phyloP scores from a whole-genome alignment of 2,329 filamentous ascomycete genomes.

The Trichophyton equinum region DNA sequence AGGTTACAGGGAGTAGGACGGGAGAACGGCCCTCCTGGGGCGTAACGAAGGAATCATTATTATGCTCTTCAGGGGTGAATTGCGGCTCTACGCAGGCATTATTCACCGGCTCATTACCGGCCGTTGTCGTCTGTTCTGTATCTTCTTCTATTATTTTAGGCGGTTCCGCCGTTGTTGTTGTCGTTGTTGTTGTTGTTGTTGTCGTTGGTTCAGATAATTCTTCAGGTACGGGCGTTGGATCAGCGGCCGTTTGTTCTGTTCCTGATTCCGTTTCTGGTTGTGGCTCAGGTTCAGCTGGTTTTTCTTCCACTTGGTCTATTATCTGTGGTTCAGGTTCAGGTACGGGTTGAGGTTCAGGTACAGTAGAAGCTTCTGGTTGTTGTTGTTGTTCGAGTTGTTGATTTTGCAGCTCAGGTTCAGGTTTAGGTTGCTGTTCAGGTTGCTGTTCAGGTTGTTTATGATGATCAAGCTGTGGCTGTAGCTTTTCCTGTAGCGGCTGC shows the following conservation, averaged over 20 bases:
- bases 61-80: conserved; percentile 3
- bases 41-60: conserved; percentile 13
- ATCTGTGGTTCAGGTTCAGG: too few species aligned
- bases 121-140: not conserved
- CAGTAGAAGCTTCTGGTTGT: not conserved
- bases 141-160: too few species aligned
- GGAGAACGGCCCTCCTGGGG: conserved; percentile 14
- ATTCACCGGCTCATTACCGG: not conserved
- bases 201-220: not conserved
- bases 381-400: too few species aligned
- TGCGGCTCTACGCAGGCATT: not conserved
- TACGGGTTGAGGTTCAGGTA: too few species aligned
- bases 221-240: not conserved
- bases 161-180: too few species aligned
- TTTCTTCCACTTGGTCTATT: too few species aligned
- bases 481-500: not conserved
- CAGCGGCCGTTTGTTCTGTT: not conserved
- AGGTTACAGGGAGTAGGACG: not conserved
- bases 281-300: too few species aligned
- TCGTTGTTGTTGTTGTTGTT: not conserved
- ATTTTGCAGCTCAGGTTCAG: not conserved
- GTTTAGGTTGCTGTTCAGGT: not conserved
- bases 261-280: not conserved
- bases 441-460: too few species aligned
- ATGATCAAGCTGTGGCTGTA: too few species aligned